A percentile compares a stretch with the other conserved stretches of the same genome.
Conservation (phyloP, 2,329 filamentous ascomycete genomes). For the Xylariaceae sp. region DNA sequence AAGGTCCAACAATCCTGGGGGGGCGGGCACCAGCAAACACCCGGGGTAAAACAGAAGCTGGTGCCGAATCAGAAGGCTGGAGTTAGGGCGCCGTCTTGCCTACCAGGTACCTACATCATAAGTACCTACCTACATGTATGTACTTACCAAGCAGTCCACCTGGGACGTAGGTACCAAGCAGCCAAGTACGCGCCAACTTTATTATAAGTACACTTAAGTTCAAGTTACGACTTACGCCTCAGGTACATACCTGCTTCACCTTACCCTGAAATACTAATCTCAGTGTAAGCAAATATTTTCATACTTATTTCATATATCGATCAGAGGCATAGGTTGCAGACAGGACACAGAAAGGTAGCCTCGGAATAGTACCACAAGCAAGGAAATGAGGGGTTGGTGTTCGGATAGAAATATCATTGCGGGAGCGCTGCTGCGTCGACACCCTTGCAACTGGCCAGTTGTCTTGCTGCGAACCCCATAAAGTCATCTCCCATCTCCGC, state of each 20-base stretch:
- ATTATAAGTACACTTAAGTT: too few species aligned
- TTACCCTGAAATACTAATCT: too few species aligned
- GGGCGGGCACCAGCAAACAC: slow-evolving; percentile 8
- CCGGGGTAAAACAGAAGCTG: slow-evolving; percentile 17
- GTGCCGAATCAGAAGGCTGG: slow-evolving; percentile 17
- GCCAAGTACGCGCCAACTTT: too few species aligned
- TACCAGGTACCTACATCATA: too few species aligned
- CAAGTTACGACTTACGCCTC: too few species aligned
- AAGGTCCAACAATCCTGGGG: slow-evolving; percentile 2
- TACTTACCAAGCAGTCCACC: slow-evolving; percentile 1
- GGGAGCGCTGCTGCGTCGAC: neutral
- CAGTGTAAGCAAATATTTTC: too few species aligned
- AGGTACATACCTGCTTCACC: too few species aligned
- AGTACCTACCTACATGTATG: too few species aligned
- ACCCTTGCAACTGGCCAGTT: neutral
- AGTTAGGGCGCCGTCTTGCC: too few species aligned
- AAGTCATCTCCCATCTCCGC: slow-evolving; percentile 43
- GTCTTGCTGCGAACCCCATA: slow-evolving; percentile 8
- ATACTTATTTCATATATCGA: too few species aligned
- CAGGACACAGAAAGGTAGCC: neutral
- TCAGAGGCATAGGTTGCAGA: too few species aligned
- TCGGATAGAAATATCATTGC: slow-evolving; percentile 1
- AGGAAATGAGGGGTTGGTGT: slow-evolving; percentile 15
- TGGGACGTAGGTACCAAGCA: too few species aligned
- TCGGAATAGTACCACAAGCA: neutral